These are phyloP conservation scores for Lentinula edodes DNA, from an alignment of 768 basidiomycete genomes.

Conservation along the genomic window DNA sequence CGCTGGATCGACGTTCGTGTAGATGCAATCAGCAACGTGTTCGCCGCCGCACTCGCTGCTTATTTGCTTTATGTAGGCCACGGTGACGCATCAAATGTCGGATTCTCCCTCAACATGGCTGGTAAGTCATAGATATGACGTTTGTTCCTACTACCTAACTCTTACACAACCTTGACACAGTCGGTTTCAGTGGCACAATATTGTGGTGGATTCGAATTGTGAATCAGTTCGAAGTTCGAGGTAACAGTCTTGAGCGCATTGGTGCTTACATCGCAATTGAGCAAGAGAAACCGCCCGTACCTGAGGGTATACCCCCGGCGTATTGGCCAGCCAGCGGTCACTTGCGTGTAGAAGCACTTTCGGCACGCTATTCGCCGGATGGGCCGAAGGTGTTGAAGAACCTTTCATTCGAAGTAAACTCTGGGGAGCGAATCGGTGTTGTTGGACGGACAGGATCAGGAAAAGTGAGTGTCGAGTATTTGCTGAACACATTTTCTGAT, in stretches of 20 bases:
- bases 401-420: slow-evolving; percentile 34
- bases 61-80: slow-evolving; percentile 26
- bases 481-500: background rate
- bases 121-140: slow-evolving; percentile 12
- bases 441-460: slow-evolving; percentile 60
- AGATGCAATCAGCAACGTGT: slow-evolving; percentile 38
- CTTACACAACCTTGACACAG: background rate
- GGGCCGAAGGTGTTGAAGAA: slow-evolving; percentile 42
- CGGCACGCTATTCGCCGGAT: slow-evolving; percentile 32
- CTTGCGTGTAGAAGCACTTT: slow-evolving; percentile 36
- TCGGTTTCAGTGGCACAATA: slow-evolving; percentile 16
- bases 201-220: slow-evolving; percentile 15
- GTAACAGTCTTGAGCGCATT: slow-evolving; percentile 29
- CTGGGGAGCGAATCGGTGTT: slow-evolving; percentile 44
- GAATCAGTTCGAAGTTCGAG: slow-evolving; percentile 20
- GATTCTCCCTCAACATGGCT: slow-evolving; percentile 37
- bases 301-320: slow-evolving; percentile 38
- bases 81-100: slow-evolving; percentile 23
- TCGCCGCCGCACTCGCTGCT: slow-evolving; percentile 34
- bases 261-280: slow-evolving; percentile 41
- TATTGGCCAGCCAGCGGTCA: slow-evolving; percentile 47
- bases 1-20: slow-evolving; percentile 28
- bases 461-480: slow-evolving; percentile 28
- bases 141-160: background rate
- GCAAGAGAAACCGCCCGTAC: slow-evolving; percentile 33